A percentile compares a stretch with the other conserved stretches of the same genome.
Evolutionary conservation across 192 early-diverging fungal species (phyloP).

Genomic region (Gonapodya prolifera): DNA sequence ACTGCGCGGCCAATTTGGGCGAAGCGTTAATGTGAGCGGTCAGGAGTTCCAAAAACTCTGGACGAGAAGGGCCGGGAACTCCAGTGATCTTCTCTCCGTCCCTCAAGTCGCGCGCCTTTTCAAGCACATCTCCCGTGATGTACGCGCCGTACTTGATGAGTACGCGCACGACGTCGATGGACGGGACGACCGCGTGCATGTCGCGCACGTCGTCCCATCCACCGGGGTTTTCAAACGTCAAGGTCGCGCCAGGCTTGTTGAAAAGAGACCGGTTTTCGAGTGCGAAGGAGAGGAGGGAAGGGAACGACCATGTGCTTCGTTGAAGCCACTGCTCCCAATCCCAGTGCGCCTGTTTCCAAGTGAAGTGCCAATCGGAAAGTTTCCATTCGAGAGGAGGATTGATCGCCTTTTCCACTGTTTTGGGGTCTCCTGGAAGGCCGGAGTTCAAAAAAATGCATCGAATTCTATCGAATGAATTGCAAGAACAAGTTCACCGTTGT

Average conservation of each 20-base stretch:
- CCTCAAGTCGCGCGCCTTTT: not conserved
- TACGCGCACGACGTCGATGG: not conserved
- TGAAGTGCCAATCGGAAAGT: not conserved
- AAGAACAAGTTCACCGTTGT: not conserved
- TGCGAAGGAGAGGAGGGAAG: not conserved
- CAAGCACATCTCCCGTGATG: not conserved
- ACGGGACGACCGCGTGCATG: not conserved
- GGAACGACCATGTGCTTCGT: not conserved
- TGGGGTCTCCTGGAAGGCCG: not conserved
- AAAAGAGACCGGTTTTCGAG: not conserved
- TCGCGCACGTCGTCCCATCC: not conserved
- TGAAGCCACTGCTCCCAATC: not conserved
- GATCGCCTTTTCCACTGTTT: not conserved
- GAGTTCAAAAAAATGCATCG: not conserved
- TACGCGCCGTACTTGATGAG: not conserved
- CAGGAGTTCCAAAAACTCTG: not conserved
- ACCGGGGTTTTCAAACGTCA: not conserved
- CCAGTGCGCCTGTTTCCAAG: not conserved
- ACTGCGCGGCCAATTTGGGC: not conserved
- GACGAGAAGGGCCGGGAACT: not conserved
- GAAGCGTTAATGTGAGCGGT: not conserved
- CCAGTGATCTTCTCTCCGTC: not conserved
- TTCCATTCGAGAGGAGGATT: not conserved
- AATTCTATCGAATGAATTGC: not conserved
- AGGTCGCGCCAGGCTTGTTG: not conserved